Evolutionary conservation across 148 eudicot genomes (phyloP), one percentile per base, ranked within the genome.

Genomic region (Gaultheria prostrata): DNA sequence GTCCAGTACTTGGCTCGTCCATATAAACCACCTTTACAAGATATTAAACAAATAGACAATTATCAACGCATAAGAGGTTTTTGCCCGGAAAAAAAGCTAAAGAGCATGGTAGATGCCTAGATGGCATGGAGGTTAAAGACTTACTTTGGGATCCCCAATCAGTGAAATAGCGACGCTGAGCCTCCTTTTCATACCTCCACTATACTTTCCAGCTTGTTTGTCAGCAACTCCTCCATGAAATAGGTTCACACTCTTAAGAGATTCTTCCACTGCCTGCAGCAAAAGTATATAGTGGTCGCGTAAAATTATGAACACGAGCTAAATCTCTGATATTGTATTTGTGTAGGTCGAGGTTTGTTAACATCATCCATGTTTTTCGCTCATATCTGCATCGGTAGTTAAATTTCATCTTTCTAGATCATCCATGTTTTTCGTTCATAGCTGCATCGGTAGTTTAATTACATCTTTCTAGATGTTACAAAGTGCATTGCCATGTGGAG

Each of bases 121-220:
- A 14, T 18, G 11, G 13, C 1, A 30, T 15, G 39, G 76, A 87
- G 77, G 79, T 45, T 74, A 14, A 49, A 78, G 26, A 59, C 89
- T 32, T 87, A 95, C 98, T 90, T 93, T 95, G 82, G 98, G 98
- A 85, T 95, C 92, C 63, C 98, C 98, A 87, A 95, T 95, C 73
- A 95, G 89, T 63, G 98, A 93, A 82, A 95, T 95, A 54, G 98
- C 98, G 43, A 95, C 98, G 84, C 98, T 95, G 75, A 95, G 98
- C 90, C 98, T 93, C 89, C 98, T 93, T 85, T 94, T 95, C 98
- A 95, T 95, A 43, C 98, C 98, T 81, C 98, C 98, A 73, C 98
- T 95, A 82, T 94, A 95, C 83, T 93, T 93, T 59, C 95, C 93
- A 75, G 97, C 88, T 82, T 86, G 88, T 85, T 94, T 93, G 84